A percentile compares a stretch with the other conserved stretches of the same genome.
Evolutionary conservation across 768 basidiomycete genomes (phyloP).

Genomic region (Mycena vulgaris): DNA sequence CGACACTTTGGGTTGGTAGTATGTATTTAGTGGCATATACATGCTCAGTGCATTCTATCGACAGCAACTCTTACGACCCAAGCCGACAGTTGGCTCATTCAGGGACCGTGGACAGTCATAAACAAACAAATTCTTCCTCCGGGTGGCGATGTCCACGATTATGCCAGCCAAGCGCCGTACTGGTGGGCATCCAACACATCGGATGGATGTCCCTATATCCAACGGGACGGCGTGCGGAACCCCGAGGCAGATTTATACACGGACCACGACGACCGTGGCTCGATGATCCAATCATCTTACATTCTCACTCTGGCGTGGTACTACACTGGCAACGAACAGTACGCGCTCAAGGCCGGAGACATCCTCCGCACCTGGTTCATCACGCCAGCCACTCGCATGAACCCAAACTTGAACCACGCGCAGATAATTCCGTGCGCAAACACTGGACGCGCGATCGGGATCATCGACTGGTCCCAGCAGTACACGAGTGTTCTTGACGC

Average conservation of each 20-base stretch:
- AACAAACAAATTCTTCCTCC: conserved; percentile 19
- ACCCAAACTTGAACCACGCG: conserved; percentile 58
- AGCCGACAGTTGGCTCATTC: conserved; percentile 28
- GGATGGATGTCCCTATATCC: conserved; percentile 54
- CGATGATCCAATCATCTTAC: conserved; percentile 58
- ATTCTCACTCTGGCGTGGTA: conserved; percentile 56
- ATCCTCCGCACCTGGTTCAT: conserved; percentile 60
- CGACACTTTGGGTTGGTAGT: conserved; percentile 1
- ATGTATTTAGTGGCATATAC: neutral
- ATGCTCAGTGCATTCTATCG: neutral
- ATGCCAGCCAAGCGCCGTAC: conserved; percentile 33
- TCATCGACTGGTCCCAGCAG: conserved; percentile 34
- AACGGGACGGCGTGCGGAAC: conserved; percentile 52
- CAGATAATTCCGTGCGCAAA: conserved; percentile 44
- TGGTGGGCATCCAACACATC: conserved; percentile 42
- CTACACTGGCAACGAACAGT: conserved; percentile 50
- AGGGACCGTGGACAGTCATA: conserved; percentile 33
- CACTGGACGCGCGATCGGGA: conserved; percentile 28
- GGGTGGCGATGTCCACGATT: conserved; percentile 26
- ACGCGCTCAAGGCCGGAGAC: conserved; percentile 49
- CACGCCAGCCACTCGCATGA: conserved; percentile 55
- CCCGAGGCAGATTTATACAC: conserved; percentile 21
- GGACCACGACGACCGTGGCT: conserved; percentile 50
- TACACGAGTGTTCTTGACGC: conserved; percentile 30
- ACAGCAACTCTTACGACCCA: conserved; percentile 21